A percentile compares a stretch with the other conserved stretches of the same genome.
Conservation (phyloP, 2,329 filamentous ascomycete genomes). For the Alternaria triticimaculans region DNA sequence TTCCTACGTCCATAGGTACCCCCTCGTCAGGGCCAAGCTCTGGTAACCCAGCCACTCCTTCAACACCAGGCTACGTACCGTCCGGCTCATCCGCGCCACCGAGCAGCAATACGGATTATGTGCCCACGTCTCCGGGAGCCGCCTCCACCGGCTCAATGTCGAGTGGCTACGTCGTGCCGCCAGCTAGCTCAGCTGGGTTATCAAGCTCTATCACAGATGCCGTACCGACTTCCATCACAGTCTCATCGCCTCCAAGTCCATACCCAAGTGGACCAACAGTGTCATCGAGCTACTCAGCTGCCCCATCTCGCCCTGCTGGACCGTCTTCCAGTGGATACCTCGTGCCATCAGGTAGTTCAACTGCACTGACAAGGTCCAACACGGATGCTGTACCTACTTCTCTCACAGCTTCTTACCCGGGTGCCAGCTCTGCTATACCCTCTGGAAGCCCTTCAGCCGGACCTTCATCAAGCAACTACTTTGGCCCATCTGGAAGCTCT, state of each 20-base stretch:
- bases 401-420: background rate
- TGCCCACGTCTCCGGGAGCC: background rate
- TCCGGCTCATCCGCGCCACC: background rate
- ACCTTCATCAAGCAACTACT: background rate
- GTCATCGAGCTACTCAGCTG: background rate
- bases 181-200: background rate
- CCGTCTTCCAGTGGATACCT: background rate
- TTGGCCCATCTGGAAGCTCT: background rate
- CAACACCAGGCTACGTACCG: slow-evolving; percentile 1
- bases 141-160: slow-evolving; percentile 3
- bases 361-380: background rate
- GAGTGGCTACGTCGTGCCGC: slow-evolving; percentile 2
- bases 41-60: background rate
- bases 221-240: background rate
- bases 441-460: background rate
- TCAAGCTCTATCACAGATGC: background rate
- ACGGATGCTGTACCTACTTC: background rate
- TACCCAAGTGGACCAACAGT: background rate
- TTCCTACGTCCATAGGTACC: slow-evolving; percentile 7
- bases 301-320: background rate
- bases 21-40: background rate
- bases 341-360: background rate
- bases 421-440: background rate
- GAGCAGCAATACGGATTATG: slow-evolving; percentile 1
- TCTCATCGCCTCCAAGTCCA: background rate